Percentiles rank a stretch among this genome's conserved stretches.
phyloP scores from a whole-genome alignment of 2,329 filamentous ascomycete genomes.

The Stachybotrys chartarum region DNA sequence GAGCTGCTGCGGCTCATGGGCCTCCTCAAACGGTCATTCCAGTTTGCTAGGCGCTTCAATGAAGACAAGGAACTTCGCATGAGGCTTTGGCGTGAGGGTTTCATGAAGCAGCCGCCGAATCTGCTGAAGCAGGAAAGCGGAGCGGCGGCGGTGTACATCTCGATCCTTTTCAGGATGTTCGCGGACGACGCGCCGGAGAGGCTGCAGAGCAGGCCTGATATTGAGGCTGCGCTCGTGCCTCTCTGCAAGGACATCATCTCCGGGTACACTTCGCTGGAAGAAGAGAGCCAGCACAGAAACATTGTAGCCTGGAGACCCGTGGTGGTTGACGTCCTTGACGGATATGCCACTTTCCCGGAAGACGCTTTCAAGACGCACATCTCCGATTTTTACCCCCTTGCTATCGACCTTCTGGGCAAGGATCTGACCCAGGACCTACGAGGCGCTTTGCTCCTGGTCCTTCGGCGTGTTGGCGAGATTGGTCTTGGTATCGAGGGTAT shows the following conservation, averaged over 20 bases:
- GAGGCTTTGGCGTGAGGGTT: constrained; percentile 91
- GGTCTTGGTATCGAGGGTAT: constrained; percentile 50
- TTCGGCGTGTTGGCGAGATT: constrained; percentile 78
- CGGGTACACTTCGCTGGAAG: constrained; percentile 78
- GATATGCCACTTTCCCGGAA: constrained; percentile 76
- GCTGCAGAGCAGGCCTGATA: constrained; percentile 69
- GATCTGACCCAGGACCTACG: constrained; percentile 78
- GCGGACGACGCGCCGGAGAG: constrained; percentile 81
- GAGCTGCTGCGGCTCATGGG: constrained; percentile 91
- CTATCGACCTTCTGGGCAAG: constrained; percentile 73
- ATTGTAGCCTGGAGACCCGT: constrained; percentile 96
- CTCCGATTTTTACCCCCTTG: constrained; percentile 76
- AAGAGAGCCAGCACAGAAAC: constrained; percentile 94
- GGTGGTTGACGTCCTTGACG: constrained; percentile 93
- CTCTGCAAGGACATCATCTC: constrained; percentile 91
- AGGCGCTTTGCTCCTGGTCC: constrained; percentile 65
- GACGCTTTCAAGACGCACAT: constrained; percentile 76
- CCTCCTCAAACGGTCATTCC: constrained; percentile 89
- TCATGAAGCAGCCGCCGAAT: constrained; percentile 99
- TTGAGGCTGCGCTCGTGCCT: constrained; percentile 86
- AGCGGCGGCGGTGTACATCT: constrained; percentile 88
- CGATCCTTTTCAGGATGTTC: constrained; percentile 96
- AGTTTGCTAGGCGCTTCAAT: constrained; percentile 97
- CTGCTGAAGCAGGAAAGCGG: constrained; percentile 94
- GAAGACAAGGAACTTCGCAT: constrained; percentile 93